Conservation (phyloP, 257 asterid genomes). For the Schizonepeta tenuifolia region DNA sequence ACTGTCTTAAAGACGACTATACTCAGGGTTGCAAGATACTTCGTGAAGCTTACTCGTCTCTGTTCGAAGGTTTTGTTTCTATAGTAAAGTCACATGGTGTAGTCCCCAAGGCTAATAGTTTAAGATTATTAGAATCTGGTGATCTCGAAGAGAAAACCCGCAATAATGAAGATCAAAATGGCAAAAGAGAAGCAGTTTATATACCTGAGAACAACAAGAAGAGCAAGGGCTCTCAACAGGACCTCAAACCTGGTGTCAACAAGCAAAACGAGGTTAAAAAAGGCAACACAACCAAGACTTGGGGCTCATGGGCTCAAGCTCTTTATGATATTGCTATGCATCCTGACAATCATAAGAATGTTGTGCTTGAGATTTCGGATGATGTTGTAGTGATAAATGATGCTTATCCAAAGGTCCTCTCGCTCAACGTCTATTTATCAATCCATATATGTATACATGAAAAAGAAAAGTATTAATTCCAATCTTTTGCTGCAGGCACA, state of each 20-base stretch:
- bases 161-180: constrained; percentile 48
- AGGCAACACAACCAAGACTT: constrained; percentile 41
- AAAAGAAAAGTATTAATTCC: background rate
- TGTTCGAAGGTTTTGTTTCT: constrained; percentile 79
- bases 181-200: constrained; percentile 53
- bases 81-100: constrained; percentile 39
- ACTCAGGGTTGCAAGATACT: constrained; percentile 71
- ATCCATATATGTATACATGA: constrained; percentile 7
- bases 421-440: constrained; percentile 26
- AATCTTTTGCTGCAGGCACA: constrained; percentile 59
- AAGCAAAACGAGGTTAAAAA: constrained; percentile 34
- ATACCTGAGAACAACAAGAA: constrained; percentile 57
- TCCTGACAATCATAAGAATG: constrained; percentile 62
- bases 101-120: constrained; percentile 22
- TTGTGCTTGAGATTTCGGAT: constrained; percentile 58
- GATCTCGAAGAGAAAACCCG: constrained; percentile 22
- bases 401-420: constrained; percentile 87
- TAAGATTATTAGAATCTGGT: constrained; percentile 24
- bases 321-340: constrained; percentile 76
- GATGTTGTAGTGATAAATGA: constrained; percentile 80
- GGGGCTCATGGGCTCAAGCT: constrained; percentile 75
- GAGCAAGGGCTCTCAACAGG: constrained; percentile 43
- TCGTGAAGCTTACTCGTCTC: constrained; percentile 80
- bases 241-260: constrained; percentile 39
- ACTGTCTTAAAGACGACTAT: constrained; percentile 75